phyloP scores from a whole-genome alignment of 2,329 filamentous ascomycete genomes.

The Lithohypha guttulata region DNA sequence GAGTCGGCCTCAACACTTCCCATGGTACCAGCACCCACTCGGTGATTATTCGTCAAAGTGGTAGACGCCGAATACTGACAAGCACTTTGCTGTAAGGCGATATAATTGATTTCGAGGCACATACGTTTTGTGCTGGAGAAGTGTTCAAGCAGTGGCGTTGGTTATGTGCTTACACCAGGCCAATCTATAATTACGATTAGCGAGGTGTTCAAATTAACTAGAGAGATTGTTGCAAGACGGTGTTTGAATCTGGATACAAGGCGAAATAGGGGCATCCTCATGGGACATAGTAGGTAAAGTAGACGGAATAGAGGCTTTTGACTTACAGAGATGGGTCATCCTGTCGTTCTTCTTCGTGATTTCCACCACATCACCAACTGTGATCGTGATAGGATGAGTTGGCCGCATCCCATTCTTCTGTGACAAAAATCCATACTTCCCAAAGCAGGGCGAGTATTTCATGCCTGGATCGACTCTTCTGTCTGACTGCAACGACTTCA shows the following conservation, averaged over 20 bases:
- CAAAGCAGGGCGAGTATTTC: slow-evolving; percentile 61
- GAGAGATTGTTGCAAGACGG: not conserved
- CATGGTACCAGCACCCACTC: too few relatives aligned
- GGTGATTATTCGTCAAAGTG: too few relatives aligned
- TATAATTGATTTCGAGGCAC: too few relatives aligned
- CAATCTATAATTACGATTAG: slow-evolving; percentile 1
- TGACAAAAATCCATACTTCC: slow-evolving; percentile 56
- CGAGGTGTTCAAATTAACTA: too few relatives aligned
- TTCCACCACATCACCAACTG: slow-evolving; percentile 46
- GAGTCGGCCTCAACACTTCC: too few relatives aligned
- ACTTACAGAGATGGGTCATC: slow-evolving; percentile 46
- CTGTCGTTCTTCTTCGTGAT: slow-evolving; percentile 42
- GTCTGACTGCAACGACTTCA: slow-evolving; percentile 61
- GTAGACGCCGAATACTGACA: too few relatives aligned
- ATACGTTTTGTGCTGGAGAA: too few relatives aligned
- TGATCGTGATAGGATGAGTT: slow-evolving; percentile 31
- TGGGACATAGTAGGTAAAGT: too few relatives aligned
- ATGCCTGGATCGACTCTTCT: slow-evolving; percentile 58
- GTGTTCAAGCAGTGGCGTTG: slow-evolving; percentile 1
- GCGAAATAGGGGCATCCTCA: too few relatives aligned
- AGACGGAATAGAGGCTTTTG: not conserved
- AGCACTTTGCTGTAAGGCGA: too few relatives aligned
- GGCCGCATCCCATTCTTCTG: slow-evolving; percentile 17
- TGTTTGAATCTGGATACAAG: not conserved
- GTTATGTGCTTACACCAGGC: slow-evolving; percentile 2